Conservation (phyloP, 768 basidiomycete genomes). For the Boletus pseudo-olivaceus region DNA sequence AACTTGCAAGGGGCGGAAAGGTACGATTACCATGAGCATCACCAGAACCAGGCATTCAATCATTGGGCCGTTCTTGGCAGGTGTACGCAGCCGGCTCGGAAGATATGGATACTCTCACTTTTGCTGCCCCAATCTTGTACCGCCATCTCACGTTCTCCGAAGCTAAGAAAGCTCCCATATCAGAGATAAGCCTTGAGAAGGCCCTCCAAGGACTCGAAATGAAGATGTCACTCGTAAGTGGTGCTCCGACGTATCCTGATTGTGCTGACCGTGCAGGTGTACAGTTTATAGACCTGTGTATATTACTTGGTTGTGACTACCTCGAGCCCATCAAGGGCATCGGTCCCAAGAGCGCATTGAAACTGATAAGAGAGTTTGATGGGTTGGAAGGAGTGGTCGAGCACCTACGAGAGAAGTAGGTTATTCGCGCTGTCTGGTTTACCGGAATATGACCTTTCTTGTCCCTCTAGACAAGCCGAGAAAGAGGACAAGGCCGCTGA, state of each 20-base stretch:
- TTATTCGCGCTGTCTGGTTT: not conserved
- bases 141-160: constrained; percentile 98
- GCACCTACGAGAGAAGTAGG: constrained; percentile 75
- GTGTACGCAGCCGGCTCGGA: constrained; percentile 98
- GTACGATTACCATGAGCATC: constrained; percentile 35
- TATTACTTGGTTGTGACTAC: constrained; percentile 96
- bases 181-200: constrained; percentile 78
- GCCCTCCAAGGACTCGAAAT: constrained; percentile 88
- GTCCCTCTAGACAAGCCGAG: constrained; percentile 27
- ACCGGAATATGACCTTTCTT: not conserved
- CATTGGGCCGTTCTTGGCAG: constrained; percentile 35
- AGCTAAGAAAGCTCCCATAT: constrained; percentile 95
- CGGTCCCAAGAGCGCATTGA: constrained; percentile 93
- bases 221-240: constrained; percentile 78
- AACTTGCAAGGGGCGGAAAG: constrained; percentile 94
- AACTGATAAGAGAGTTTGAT: constrained; percentile 82
- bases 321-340: constrained; percentile 98
- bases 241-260: not conserved
- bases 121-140: constrained; percentile 84
- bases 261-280: constrained; percentile 1
- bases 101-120: constrained; percentile 99
- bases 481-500: constrained; percentile 45
- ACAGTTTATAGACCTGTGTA: constrained; percentile 94
- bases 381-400: constrained; percentile 69
- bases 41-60: not conserved